Percentiles rank a stretch among this genome's conserved stretches.
These are phyloP conservation scores for Cercospora zeae-maydis DNA, from an alignment of 2,329 filamentous ascomycete genomes.

Conservation along the genomic window DNA sequence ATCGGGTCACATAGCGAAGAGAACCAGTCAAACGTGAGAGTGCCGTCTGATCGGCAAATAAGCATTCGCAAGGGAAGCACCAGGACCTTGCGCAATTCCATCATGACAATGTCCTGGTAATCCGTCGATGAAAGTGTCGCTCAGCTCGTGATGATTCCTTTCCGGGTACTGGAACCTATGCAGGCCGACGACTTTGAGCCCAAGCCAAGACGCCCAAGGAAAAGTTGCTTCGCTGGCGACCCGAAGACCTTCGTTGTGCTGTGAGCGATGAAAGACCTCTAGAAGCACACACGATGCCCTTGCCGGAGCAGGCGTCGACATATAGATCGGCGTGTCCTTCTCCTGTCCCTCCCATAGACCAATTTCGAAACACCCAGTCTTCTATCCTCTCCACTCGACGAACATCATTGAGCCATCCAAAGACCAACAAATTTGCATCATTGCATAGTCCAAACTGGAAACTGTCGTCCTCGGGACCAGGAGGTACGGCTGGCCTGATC, in stretches of 20 bases:
- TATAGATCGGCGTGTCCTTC: conserved; percentile 56
- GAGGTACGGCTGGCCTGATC: conserved; percentile 59
- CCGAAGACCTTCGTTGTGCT: conserved; percentile 26
- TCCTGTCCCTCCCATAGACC: conserved; percentile 35
- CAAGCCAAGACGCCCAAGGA: conserved; percentile 71
- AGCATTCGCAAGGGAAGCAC: conserved; percentile 24
- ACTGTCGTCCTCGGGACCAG: conserved; percentile 56
- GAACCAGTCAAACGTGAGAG: conserved; percentile 34
- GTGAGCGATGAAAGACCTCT: conserved; percentile 17
- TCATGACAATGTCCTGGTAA: neutral
- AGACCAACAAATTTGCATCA: conserved; percentile 66
- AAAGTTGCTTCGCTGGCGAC: conserved; percentile 74
- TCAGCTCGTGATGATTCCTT: conserved; percentile 24
- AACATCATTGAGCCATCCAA: conserved; percentile 65
- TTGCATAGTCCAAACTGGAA: conserved; percentile 69
- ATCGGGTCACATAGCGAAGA: conserved; percentile 35
- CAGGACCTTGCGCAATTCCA: neutral
- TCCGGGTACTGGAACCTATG: conserved; percentile 35
- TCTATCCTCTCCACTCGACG: conserved; percentile 38
- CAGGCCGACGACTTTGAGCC: conserved; percentile 63
- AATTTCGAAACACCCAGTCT: conserved; percentile 37
- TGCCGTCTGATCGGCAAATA: conserved; percentile 29
- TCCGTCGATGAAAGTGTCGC: neutral
- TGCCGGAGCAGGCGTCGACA: conserved; percentile 64
- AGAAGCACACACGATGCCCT: conserved; percentile 52